Conservation (phyloP, 495 filamentous ascomycete genomes). For the Lepidopterella palustris region DNA sequence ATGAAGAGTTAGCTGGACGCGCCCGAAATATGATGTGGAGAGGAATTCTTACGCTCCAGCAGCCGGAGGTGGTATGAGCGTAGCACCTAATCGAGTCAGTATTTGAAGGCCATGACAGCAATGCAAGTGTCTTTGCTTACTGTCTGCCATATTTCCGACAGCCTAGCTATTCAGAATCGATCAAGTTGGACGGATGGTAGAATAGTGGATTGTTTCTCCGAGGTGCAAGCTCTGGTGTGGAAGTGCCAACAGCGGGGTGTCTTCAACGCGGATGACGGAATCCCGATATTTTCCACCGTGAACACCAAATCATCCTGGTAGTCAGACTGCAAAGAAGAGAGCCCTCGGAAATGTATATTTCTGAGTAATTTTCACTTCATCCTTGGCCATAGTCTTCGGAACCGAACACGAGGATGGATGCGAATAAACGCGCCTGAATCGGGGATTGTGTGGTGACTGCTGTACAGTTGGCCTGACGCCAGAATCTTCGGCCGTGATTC, state of each 20-base stretch:
- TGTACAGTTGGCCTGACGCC: background rate
- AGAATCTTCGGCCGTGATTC: background rate
- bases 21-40: background rate
- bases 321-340: too few relatives aligned
- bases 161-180: too few relatives aligned
- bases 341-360: background rate
- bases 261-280: background rate
- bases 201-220: too few relatives aligned
- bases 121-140: constrained; percentile 10
- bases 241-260: background rate
- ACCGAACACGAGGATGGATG: background rate
- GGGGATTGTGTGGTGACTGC: background rate
- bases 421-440: background rate
- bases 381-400: background rate
- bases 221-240: background rate
- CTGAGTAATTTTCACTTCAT: background rate
- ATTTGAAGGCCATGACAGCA: background rate
- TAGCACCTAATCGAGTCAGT: background rate
- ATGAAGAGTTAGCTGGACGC: background rate
- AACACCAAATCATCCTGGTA: too few relatives aligned
- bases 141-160: constrained; percentile 14
- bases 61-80: constrained; percentile 20
- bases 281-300: background rate
- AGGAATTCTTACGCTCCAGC: constrained; percentile 25
- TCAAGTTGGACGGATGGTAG: background rate